Conservation (phyloP, 805 yeast genomes). For the Sungouiozyma ichnusensis region DNA sequence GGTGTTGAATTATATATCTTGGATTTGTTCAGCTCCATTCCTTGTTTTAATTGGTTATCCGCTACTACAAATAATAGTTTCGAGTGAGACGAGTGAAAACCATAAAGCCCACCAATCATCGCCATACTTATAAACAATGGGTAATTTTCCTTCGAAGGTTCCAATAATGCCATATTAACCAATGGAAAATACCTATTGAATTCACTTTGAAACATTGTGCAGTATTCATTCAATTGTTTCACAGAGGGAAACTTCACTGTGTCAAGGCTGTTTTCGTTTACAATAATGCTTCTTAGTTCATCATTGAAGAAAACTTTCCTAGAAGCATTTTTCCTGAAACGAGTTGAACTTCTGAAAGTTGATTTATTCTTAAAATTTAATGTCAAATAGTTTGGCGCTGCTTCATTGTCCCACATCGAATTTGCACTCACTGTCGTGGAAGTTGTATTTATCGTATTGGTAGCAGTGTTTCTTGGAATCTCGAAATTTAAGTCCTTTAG, state of each 20-base stretch:
- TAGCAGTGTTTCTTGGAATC: not conserved
- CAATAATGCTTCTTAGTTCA: slow-evolving; percentile 42
- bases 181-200: slow-evolving; percentile 78
- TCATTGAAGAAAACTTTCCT: slow-evolving; percentile 46
- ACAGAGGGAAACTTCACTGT: slow-evolving; percentile 60
- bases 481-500: not conserved
- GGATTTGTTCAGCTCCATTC: slow-evolving; percentile 36
- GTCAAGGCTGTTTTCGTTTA: slow-evolving; percentile 42
- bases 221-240: slow-evolving; percentile 65
- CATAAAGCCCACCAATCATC: slow-evolving; percentile 80
- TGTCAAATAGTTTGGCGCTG: not conserved
- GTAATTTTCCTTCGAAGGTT: slow-evolving; percentile 36
- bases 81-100: slow-evolving; percentile 71
- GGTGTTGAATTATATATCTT: slow-evolving; percentile 9
- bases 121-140: slow-evolving; percentile 74
- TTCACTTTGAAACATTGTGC: slow-evolving; percentile 59
- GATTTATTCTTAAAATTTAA: not conserved
- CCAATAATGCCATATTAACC: slow-evolving; percentile 57
- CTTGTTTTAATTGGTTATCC: slow-evolving; percentile 54
- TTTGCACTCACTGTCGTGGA: not conserved
- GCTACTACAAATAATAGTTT: slow-evolving; percentile 58
- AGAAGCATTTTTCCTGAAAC: not conserved
- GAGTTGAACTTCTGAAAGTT: not conserved
- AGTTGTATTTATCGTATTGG: not conserved
- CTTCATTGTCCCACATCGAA: not conserved